A percentile compares a stretch with the other conserved stretches of the same genome.
These are phyloP conservation scores for Ricinus communis DNA, from an alignment of 345 rosid genomes.

Conservation along the genomic window DNA sequence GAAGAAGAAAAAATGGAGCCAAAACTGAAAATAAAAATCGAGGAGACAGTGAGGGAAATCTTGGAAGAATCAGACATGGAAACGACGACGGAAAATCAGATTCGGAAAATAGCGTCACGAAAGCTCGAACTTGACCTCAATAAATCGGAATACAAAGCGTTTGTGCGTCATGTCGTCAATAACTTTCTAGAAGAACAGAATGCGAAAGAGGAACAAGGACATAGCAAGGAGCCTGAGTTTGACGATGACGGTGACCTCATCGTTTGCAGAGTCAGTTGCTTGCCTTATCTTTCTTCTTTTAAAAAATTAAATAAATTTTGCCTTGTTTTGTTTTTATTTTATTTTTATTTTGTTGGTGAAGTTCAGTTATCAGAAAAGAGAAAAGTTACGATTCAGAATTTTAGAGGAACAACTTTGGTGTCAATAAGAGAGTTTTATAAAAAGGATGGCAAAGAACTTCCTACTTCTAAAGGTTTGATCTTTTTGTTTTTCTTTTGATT, in stretches of 20 bases:
- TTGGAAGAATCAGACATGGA: slow-evolving; percentile 68
- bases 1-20: slow-evolving; percentile 51
- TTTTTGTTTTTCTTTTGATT: neutral
- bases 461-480: slow-evolving; percentile 66
- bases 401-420: slow-evolving; percentile 69
- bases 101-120: slow-evolving; percentile 68
- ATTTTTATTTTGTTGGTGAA: neutral
- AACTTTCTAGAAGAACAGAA: slow-evolving; percentile 62
- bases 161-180: slow-evolving; percentile 58
- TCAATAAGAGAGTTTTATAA: slow-evolving; percentile 81
- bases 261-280: slow-evolving; percentile 59
- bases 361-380: slow-evolving; percentile 68
- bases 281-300: neutral
- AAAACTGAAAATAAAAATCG: slow-evolving; percentile 50
- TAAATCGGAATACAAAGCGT: slow-evolving; percentile 54
- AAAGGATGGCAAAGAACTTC: slow-evolving; percentile 87
- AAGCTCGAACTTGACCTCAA: slow-evolving; percentile 67
- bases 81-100: slow-evolving; percentile 67
- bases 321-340: neutral
- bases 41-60: slow-evolving; percentile 55
- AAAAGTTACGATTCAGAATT: slow-evolving; percentile 83
- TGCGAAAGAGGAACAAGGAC: slow-evolving; percentile 25
- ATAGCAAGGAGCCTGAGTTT: slow-evolving; percentile 33
- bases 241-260: slow-evolving; percentile 83
- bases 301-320: neutral